Percentiles rank a stretch among this genome's conserved stretches.
Evolutionary conservation across 768 basidiomycete genomes (phyloP).

Genomic region (Suillus clintonianus): DNA sequence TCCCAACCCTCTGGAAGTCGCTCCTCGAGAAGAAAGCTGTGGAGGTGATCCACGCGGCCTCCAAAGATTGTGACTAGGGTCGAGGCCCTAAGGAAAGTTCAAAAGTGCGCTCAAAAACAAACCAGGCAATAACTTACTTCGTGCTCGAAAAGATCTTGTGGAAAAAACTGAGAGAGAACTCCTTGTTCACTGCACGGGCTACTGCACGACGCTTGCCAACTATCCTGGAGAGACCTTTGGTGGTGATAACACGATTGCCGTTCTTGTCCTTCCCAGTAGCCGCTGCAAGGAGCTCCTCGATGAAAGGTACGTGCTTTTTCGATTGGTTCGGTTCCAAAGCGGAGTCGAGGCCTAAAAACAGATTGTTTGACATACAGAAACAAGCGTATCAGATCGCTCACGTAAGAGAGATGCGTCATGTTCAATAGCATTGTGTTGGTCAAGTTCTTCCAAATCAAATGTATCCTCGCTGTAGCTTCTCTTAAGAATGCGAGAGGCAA

Average conservation of each 20-base stretch:
- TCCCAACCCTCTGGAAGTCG: slow-evolving; percentile 76
- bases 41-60: slow-evolving; percentile 57
- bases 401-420: slow-evolving; percentile 36
- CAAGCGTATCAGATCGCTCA: slow-evolving; percentile 16
- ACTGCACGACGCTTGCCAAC: slow-evolving; percentile 64
- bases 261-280: slow-evolving; percentile 61
- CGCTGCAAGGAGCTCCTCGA: slow-evolving; percentile 60
- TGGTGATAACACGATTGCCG: slow-evolving; percentile 49
- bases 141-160: slow-evolving; percentile 71
- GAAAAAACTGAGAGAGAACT: slow-evolving; percentile 49
- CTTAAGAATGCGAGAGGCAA: slow-evolving; percentile 56
- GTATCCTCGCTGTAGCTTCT: slow-evolving; percentile 57
- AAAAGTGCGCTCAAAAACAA: neutral
- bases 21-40: slow-evolving; percentile 61
- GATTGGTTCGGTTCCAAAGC: slow-evolving; percentile 51
- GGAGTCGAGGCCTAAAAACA: slow-evolving; percentile 53
- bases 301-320: slow-evolving; percentile 47
- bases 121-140: slow-evolving; percentile 50
- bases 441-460: slow-evolving; percentile 67
- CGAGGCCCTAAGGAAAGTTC: slow-evolving; percentile 48
- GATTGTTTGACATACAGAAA: neutral
- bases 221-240: slow-evolving; percentile 60
- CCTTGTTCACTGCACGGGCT: slow-evolving; percentile 52
- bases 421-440: slow-evolving; percentile 64
- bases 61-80: slow-evolving; percentile 72